Evolutionary conservation across 148 eudicot genomes (phyloP).

Genomic region (Talinum fruticosum): DNA sequence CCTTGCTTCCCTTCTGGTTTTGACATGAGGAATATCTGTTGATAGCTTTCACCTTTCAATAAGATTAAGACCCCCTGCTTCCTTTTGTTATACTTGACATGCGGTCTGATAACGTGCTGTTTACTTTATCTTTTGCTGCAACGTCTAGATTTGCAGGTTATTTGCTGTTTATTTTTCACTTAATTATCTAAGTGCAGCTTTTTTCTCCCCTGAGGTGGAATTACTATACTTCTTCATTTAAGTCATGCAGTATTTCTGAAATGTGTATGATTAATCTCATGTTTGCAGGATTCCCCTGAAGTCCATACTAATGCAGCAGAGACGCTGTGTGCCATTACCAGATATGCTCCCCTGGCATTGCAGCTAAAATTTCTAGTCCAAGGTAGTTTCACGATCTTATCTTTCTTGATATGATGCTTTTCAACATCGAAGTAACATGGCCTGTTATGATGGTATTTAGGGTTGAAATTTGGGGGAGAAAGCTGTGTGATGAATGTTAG

Average conservation of each 20-base stretch:
- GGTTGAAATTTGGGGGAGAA: neutral
- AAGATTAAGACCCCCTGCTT: neutral
- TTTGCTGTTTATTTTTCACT: neutral
- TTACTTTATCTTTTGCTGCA: neutral
- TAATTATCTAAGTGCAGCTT: no score
- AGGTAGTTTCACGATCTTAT: slow-evolving; percentile 44
- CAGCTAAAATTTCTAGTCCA: slow-evolving; percentile 80
- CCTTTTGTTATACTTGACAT: neutral
- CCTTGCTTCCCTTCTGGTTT: neutral
- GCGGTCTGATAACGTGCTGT: neutral
- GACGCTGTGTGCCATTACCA: slow-evolving; percentile 76
- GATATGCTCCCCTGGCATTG: slow-evolving; percentile 87
- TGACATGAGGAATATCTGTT: neutral
- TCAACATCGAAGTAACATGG: neutral
- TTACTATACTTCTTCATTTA: neutral
- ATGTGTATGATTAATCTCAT: slow-evolving; percentile 9
- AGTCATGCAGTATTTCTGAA: neutral
- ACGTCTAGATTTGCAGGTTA: neutral
- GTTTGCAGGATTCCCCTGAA: slow-evolving; percentile 86
- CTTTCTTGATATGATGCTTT: slow-evolving; percentile 6
- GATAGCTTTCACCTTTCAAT: neutral
- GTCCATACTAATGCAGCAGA: slow-evolving; percentile 98
- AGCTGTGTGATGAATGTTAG: neutral
- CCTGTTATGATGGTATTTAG: neutral
- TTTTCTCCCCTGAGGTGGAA: no score